Conservation (phyloP, 2,329 filamentous ascomycete species). For the Blastomyces percursus region DNA sequence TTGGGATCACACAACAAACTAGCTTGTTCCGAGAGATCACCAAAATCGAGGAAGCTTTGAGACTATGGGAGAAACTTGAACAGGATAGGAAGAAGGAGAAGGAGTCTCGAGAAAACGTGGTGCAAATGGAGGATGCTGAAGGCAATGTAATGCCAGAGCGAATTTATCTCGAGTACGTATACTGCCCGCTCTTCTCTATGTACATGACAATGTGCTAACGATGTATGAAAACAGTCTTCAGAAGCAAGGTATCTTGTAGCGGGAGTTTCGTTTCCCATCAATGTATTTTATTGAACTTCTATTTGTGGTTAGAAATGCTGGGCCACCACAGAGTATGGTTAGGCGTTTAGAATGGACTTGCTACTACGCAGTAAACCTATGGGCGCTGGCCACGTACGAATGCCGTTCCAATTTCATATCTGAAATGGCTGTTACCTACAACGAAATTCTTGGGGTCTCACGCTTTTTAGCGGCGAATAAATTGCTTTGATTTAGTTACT, state of each 20-base stretch:
- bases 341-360: conserved; percentile 1
- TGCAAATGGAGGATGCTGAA: conserved; percentile 97
- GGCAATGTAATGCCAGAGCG: conserved; percentile 99
- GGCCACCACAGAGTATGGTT: neutral
- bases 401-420: neutral
- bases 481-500: too few relatives aligned
- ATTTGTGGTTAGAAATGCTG: neutral
- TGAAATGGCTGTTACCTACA: neutral
- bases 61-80: conserved; percentile 88
- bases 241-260: conserved; percentile 17
- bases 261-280: neutral
- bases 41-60: conserved; percentile 75
- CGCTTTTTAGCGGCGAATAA: neutral
- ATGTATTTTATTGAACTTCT: conserved; percentile 1
- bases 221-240: conserved; percentile 13
- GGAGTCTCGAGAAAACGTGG: conserved; percentile 67
- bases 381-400: neutral
- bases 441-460: neutral
- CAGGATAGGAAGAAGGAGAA: conserved; percentile 69
- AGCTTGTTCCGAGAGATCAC: conserved; percentile 90
- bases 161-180: conserved; percentile 69
- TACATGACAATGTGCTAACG: conserved; percentile 9
- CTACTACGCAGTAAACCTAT: neutral
- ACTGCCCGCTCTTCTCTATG: neutral
- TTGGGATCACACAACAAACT: conserved; percentile 79